Conservation (phyloP, 2,329 filamentous ascomycete genomes). For the Ilyonectria mors-panacis region DNA sequence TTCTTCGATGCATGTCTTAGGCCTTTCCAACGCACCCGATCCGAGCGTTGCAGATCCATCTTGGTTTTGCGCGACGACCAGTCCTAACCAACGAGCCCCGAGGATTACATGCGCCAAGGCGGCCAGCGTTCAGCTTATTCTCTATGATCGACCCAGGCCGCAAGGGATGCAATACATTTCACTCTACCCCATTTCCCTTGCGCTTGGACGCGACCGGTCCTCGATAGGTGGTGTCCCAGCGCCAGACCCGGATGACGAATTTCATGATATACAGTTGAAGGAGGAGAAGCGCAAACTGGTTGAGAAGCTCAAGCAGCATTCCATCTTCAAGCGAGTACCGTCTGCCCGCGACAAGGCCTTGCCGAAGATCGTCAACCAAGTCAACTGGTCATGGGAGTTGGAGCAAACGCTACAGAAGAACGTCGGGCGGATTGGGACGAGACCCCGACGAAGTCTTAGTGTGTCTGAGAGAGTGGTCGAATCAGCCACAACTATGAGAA, state of each 20-base stretch:
- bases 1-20: constrained; percentile 86
- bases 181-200: constrained; percentile 87
- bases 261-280: constrained; percentile 70
- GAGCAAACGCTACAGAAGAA: constrained; percentile 90
- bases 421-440: constrained; percentile 84
- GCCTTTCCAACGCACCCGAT: constrained; percentile 79
- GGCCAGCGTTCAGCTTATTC: constrained; percentile 86
- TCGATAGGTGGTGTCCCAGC: constrained; percentile 53
- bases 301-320: constrained; percentile 90
- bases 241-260: constrained; percentile 81
- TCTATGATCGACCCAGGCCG: constrained; percentile 90
- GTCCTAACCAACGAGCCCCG: constrained; percentile 70
- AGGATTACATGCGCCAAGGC: constrained; percentile 80
- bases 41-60: constrained; percentile 71
- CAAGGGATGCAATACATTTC: constrained; percentile 97
- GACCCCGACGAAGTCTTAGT: constrained; percentile 87
- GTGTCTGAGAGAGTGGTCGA: constrained; percentile 96
- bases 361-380: constrained; percentile 87
- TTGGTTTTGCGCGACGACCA: constrained; percentile 75
- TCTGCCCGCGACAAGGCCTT: constrained; percentile 89
- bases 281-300: constrained; percentile 77
- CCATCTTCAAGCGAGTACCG: constrained; percentile 81
- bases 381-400: constrained; percentile 96
- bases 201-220: constrained; percentile 80
- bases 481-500: constrained; percentile 89